Evolutionary conservation across 192 early-diverging fungal species (phyloP), one percentile per base, ranked within the genome.

Genomic region (Coemansia asiatica): DNA sequence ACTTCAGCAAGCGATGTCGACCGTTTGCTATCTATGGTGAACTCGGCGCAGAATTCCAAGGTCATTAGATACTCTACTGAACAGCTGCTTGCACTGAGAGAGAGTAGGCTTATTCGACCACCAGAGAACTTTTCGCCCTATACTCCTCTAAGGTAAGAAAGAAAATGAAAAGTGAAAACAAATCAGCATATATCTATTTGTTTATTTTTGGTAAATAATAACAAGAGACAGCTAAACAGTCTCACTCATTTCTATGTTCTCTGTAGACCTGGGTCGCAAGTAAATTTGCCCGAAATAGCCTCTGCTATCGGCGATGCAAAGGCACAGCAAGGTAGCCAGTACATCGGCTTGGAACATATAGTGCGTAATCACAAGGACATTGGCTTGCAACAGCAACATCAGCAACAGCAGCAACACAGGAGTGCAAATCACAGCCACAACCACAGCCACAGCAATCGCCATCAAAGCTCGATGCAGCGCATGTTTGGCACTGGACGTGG

Each of bases 91-190:
- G 70, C 67, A 10, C 58, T 81, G 5, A 69, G 70, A 13, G 64
- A 73, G 7, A 81, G 70, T 60, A 60, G 51, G 13, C 70, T 66
- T n/a, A 61, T 63, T 44, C 54, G 69, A 8, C 40, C 61, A 33
- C 74, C 73, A 44, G 65, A 48, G 5, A 47, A 59, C 38, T 69
- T 81, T 62, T 76, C 68, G 31, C 67, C 64, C 18, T 67, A 58
- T 51, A 73, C 74, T 8, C 74, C 74, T 26, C 59, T 76, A 12
- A 81, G 73, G 78, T 71, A 81, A 75, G 78, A 19, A 57, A 22
- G 50, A 12, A 22, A 16, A 6, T 6, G 19, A 1, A 22, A 27
- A 53, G 6, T 2, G 23, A 22, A 22, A 6, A 53, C 48, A 50
- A 36, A 36, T n/a, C n/a, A n/a, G n/a, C n/a, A n/a, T n/a, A n/a